Conservation (phyloP, 108 stramenopile genomes). For the Pseudonitzschia multiseries region DNA sequence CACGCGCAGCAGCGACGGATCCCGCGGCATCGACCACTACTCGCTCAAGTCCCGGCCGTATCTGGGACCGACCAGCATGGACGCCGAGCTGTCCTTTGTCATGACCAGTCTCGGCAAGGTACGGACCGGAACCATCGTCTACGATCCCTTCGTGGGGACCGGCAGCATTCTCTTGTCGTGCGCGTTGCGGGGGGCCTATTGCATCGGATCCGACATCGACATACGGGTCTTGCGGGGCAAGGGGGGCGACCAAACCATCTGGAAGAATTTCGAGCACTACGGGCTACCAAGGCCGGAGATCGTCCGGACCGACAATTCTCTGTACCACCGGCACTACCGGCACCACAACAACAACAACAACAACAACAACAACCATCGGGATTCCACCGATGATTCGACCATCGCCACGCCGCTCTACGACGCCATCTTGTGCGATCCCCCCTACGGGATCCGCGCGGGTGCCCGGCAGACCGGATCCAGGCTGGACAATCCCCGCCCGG, state of each 20-base stretch:
- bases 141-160: constrained; percentile 98
- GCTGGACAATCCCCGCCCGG: constrained; percentile 45
- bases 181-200: constrained; percentile 85
- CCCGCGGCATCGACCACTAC: constrained; percentile 72
- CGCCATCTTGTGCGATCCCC: constrained; percentile 83
- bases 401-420: constrained; percentile 56
- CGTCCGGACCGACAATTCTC: constrained; percentile 87
- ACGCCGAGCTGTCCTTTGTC: constrained; percentile 90
- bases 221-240: constrained; percentile 87
- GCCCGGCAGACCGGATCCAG: constrained; percentile 81
- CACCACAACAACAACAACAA: background rate
- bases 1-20: constrained; percentile 36
- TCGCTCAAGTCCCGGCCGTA: constrained; percentile 90
- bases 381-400: no score
- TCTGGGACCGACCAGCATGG: constrained; percentile 98
- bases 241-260: constrained; percentile 62
- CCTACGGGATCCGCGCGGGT: constrained; percentile 93
- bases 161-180: constrained; percentile 92
- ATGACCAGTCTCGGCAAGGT: constrained; percentile 92
- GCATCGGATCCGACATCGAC: constrained; percentile 96
- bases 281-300: constrained; percentile 89
- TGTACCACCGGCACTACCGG: constrained; percentile 83
- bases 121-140: constrained; percentile 53
- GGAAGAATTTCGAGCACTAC: constrained; percentile 88
- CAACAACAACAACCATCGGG: background rate